Evolutionary conservation across 2,329 filamentous ascomycete genomes (phyloP), one percentile per base, ranked within the genome.

Genomic region (Sporothrix inflata): DNA sequence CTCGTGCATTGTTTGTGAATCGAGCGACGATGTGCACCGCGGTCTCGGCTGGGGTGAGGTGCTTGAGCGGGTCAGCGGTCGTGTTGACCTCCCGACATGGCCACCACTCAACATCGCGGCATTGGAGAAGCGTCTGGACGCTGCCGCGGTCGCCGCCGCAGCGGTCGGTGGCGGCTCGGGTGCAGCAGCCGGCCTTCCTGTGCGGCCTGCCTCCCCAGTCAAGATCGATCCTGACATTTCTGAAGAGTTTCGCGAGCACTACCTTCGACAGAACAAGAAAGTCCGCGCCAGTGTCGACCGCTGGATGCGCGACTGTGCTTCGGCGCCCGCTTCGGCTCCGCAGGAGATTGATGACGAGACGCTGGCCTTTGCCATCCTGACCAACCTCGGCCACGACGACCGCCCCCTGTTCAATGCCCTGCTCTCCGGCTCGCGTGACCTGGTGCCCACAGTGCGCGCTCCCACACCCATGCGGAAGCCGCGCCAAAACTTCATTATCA

Each of bases 41-140:
- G 94, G 94, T 1, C 85, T 98, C 40, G 96, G 93, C 74, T 99
- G 95, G 95, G 95, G 96, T 11, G 95, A 98, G 79, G 94, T 98
- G 14, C 83, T 99, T 30, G 96, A 99, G 81, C 90, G 94, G 79
- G 94, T 97, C 14, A 96, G 94, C 75, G 95, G 95, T 21, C 90
- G 95, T 71, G 89, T 93, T 73, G 94, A 97, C 76, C 85, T 98
- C 69, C 94, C 95, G 0, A 83, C 86, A 19, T 98, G 95, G 95
- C 95, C 95, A 27, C 94, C 95, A 0, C 96, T 98, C 78, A 89
- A 92, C 75, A 87, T 94, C 76, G 87, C 87, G 3, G 84, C 87
- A 66, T 84, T 92, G 55, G 85, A 88, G 60, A 83, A 83, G 68
- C 90, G 89, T 76, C 88, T 90, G 4, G 86, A 87, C 53, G 85